phyloP scores from a whole-genome alignment of 2,329 filamentous ascomycete species.

The Colletotrichum orbiculare region DNA sequence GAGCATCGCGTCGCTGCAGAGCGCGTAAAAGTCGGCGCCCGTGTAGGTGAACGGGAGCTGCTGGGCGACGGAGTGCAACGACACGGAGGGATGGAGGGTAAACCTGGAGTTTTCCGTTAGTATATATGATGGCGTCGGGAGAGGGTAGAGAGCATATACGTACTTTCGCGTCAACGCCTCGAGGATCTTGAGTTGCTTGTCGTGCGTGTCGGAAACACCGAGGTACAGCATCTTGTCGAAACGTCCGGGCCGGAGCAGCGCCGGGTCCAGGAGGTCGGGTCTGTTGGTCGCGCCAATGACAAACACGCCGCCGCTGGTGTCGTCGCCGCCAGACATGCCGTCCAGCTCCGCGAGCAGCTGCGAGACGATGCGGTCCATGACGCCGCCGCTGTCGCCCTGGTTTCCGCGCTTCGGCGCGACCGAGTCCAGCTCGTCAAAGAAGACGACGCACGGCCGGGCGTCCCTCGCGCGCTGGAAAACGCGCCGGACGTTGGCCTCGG shows the following conservation, averaged over 20 bases:
- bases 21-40: conserved; percentile 94
- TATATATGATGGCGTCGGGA: conserved; percentile 13
- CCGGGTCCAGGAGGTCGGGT: conserved; percentile 91
- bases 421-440: conserved; percentile 93
- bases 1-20: conserved; percentile 98
- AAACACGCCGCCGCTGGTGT: conserved; percentile 85
- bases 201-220: conserved; percentile 94
- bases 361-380: conserved; percentile 97
- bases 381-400: conserved; percentile 95
- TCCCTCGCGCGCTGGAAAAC: conserved; percentile 91
- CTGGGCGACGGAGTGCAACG: conserved; percentile 78
- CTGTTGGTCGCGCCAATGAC: conserved; percentile 97
- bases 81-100: conserved; percentile 82
- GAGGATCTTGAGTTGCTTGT: conserved; percentile 94
- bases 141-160: conserved; percentile 47
- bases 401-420: conserved; percentile 97
- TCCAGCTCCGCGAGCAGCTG: conserved; percentile 95
- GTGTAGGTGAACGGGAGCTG: conserved; percentile 94
- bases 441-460: conserved; percentile 88
- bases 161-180: conserved; percentile 95
- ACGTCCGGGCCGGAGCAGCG: conserved; percentile 85
- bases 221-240: conserved; percentile 99
- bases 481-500: conserved; percentile 88
- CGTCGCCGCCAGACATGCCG: conserved; percentile 95
- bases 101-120: conserved; percentile 67